phyloP scores from a whole-genome alignment of 2,329 filamentous ascomycete species.

The Scedosporium aurantiacum region DNA sequence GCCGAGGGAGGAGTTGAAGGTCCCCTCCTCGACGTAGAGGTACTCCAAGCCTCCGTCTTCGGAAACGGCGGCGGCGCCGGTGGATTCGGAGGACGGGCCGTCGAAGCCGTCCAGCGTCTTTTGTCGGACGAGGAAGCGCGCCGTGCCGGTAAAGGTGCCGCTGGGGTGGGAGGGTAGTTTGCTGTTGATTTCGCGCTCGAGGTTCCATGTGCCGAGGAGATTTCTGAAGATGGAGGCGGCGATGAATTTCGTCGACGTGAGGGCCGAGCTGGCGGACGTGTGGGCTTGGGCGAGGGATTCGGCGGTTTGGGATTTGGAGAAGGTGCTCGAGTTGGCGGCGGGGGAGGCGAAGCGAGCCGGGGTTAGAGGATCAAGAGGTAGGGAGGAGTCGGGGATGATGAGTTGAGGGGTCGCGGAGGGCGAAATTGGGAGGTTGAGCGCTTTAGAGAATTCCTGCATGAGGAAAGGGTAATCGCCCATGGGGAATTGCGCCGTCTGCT shows the following conservation, averaged over 20 bases:
- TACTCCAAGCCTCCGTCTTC: slow-evolving; percentile 41
- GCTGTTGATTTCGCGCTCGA: slow-evolving; percentile 46
- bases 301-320: slow-evolving; percentile 26
- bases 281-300: slow-evolving; percentile 36
- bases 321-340: slow-evolving; percentile 19
- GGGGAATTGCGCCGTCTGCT: slow-evolving; percentile 57
- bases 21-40: slow-evolving; percentile 57
- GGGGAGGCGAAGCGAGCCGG: slow-evolving; percentile 41
- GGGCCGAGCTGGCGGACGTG: slow-evolving; percentile 26
- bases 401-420: slow-evolving; percentile 17
- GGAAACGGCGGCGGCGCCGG: slow-evolving; percentile 14
- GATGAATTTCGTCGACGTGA: slow-evolving; percentile 40
- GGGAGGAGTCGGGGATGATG: slow-evolving; percentile 5
- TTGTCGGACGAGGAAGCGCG: slow-evolving; percentile 50
- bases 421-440: slow-evolving; percentile 39
- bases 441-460: slow-evolving; percentile 57
- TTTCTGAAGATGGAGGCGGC: slow-evolving; percentile 58
- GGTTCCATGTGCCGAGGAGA: slow-evolving; percentile 58
- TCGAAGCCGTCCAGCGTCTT: slow-evolving; percentile 43
- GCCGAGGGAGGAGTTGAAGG: slow-evolving; percentile 46
- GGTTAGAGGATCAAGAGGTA: slow-evolving; percentile 36
- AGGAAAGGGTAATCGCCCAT: slow-evolving; percentile 74
- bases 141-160: slow-evolving; percentile 53
- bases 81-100: neutral
- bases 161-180: slow-evolving; percentile 46